Evolutionary conservation across 768 basidiomycete genomes (phyloP).

Genomic region (Suillus subluteus): DNA sequence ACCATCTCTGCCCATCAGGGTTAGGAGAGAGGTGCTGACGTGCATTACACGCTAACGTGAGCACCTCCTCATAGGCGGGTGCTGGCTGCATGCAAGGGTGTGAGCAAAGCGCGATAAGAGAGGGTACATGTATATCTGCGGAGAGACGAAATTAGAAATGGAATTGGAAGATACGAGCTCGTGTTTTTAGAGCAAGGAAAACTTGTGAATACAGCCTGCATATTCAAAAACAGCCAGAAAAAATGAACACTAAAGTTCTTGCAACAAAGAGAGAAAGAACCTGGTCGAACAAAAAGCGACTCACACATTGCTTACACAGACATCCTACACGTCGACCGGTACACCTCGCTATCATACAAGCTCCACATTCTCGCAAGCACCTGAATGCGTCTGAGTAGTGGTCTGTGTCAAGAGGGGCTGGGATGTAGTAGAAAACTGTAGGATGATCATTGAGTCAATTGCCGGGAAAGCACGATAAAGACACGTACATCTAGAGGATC

Average conservation of each 20-base stretch:
- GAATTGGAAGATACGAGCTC: background rate
- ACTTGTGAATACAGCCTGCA: background rate
- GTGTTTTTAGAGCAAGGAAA: background rate
- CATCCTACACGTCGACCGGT: slow-evolving; percentile 70
- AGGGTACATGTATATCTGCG: background rate
- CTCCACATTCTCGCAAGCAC: background rate
- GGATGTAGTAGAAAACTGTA: too few species aligned
- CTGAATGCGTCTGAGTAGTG: too few species aligned
- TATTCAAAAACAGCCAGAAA: background rate
- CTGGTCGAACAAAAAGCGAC: background rate
- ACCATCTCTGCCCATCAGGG: slow-evolving; percentile 29
- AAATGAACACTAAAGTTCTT: background rate
- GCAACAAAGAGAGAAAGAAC: background rate
- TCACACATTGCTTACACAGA: slow-evolving; percentile 41
- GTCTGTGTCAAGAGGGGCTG: too few species aligned
- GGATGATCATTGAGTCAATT: too few species aligned
- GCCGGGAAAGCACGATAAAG: too few species aligned
- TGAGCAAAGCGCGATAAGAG: slow-evolving; percentile 40
- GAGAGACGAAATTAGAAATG: background rate
- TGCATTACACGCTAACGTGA: slow-evolving; percentile 44
- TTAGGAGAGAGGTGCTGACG: slow-evolving; percentile 42
- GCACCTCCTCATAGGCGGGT: slow-evolving; percentile 51
- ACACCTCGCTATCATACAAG: slow-evolving; percentile 53
- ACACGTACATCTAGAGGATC: too few species aligned
- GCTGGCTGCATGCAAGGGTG: slow-evolving; percentile 56